These are phyloP conservation scores for Alternaria sp. DNA, from an alignment of 2,329 filamentous ascomycete species.

Conservation along the genomic window DNA sequence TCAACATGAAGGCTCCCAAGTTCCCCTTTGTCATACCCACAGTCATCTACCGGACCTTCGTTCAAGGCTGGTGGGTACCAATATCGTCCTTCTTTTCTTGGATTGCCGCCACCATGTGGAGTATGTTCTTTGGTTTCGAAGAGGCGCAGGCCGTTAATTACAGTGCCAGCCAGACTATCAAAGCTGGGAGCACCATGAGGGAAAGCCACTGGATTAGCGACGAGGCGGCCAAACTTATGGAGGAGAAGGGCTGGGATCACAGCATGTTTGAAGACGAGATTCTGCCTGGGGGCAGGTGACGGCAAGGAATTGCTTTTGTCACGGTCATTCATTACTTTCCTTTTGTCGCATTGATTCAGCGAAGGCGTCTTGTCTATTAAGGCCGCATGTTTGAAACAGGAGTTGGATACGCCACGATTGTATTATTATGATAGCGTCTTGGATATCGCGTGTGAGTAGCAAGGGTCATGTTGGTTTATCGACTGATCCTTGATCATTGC, in stretches of 20 bases:
- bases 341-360: conserved; percentile 17
- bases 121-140: conserved; percentile 12
- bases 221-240: conserved; percentile 10
- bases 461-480: background rate
- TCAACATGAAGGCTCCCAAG: conserved; percentile 58
- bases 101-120: conserved; percentile 18
- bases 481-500: background rate
- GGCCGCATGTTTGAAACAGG: background rate
- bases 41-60: conserved; percentile 54
- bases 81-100: conserved; percentile 28
- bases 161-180: background rate
- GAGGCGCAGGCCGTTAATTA: conserved; percentile 5
- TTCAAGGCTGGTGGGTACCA: conserved; percentile 45
- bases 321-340: background rate
- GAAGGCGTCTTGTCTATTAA: conserved; percentile 15
- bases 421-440: conserved; percentile 6
- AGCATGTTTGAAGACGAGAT: conserved; percentile 36
- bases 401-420: conserved; percentile 4
- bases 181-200: background rate
- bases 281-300: conserved; percentile 2
- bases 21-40: conserved; percentile 64
- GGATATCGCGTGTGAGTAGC: background rate
- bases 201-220: conserved; percentile 12
- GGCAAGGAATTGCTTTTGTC: background rate
- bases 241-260: conserved; percentile 28